A percentile compares a stretch with the other conserved stretches of the same genome.
These are phyloP conservation scores for Acer saccharum DNA, from an alignment of 345 rosid genomes.

Conservation along the genomic window DNA sequence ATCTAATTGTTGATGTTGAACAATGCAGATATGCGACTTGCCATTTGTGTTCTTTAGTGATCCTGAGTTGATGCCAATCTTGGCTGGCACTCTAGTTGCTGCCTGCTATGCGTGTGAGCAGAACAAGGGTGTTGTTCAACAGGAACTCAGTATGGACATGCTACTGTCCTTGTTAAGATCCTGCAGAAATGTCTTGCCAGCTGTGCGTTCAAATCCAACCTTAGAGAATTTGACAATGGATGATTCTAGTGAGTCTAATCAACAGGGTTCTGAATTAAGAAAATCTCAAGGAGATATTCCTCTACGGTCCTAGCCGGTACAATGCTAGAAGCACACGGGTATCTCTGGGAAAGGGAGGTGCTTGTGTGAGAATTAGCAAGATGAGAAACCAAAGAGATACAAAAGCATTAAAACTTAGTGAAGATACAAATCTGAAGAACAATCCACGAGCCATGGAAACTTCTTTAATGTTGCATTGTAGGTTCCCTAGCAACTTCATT, in stretches of 20 bases:
- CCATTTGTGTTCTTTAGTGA: conserved; percentile 78
- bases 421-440: conserved; percentile 41
- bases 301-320: conserved; percentile 38
- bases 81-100: conserved; percentile 63
- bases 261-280: conserved; percentile 42
- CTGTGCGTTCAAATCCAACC: conserved; percentile 26
- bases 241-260: conserved; percentile 41
- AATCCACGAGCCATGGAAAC: conserved; percentile 36
- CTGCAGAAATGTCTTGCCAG: conserved; percentile 50
- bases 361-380: conserved; percentile 41
- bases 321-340: conserved; percentile 32
- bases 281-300: conserved; percentile 43
- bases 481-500: conserved; percentile 60
- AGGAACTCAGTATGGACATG: conserved; percentile 74
- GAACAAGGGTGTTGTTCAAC: conserved; percentile 66
- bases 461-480: conserved; percentile 48
- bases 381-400: conserved; percentile 51
- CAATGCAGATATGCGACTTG: conserved; percentile 72
- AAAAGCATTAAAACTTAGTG: conserved; percentile 46
- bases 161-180: conserved; percentile 62
- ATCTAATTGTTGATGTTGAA: conserved; percentile 29
- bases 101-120: conserved; percentile 74
- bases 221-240: conserved; percentile 34
- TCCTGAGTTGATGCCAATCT: conserved; percentile 66
- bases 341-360: conserved; percentile 34